These are phyloP conservation scores for Sporothrix humicola DNA, from an alignment of 2,329 filamentous ascomycete species.

Conservation along the genomic window DNA sequence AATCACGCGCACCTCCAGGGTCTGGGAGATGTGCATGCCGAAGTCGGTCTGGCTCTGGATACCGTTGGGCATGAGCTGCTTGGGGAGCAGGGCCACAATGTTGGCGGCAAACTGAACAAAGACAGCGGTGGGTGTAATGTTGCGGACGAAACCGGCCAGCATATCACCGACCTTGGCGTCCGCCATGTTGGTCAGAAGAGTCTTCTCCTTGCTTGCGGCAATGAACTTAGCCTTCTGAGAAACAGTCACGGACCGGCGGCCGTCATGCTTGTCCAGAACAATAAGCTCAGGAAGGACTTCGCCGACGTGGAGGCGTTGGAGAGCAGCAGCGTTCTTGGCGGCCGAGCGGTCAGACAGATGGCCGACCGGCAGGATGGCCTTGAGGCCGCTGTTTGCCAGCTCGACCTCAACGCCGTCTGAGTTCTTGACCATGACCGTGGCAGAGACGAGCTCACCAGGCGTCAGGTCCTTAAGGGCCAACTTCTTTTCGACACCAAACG, in stretches of 20 bases:
- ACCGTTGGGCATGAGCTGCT: conserved; percentile 75
- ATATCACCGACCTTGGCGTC: conserved; percentile 72
- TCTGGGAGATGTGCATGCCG: conserved; percentile 77
- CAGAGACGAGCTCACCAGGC: conserved; percentile 76
- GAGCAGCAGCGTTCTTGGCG: conserved; percentile 75
- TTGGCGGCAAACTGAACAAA: conserved; percentile 88
- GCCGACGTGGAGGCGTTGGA: conserved; percentile 83
- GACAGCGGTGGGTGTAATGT: conserved; percentile 78
- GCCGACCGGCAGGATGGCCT: conserved; percentile 74
- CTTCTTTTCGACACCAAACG: conserved; percentile 76
- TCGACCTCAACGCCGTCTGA: conserved; percentile 78
- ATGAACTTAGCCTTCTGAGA: conserved; percentile 84
- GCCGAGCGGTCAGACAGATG: conserved; percentile 86
- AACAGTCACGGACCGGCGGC: conserved; percentile 75
- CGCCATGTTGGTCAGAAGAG: conserved; percentile 72
- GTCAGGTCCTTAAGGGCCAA: conserved; percentile 75
- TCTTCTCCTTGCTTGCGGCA: conserved; percentile 73
- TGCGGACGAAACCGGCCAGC: conserved; percentile 81
- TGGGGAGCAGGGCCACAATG: conserved; percentile 79
- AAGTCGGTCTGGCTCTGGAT: conserved; percentile 71
- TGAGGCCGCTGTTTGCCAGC: conserved; percentile 73
- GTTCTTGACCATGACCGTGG: conserved; percentile 80
- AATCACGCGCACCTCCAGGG: conserved; percentile 72
- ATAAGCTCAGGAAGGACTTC: conserved; percentile 82
- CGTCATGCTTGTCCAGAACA: conserved; percentile 82